Evolutionary conservation across 768 basidiomycete genomes (phyloP).

Genomic region (Naganishia onofrii): DNA sequence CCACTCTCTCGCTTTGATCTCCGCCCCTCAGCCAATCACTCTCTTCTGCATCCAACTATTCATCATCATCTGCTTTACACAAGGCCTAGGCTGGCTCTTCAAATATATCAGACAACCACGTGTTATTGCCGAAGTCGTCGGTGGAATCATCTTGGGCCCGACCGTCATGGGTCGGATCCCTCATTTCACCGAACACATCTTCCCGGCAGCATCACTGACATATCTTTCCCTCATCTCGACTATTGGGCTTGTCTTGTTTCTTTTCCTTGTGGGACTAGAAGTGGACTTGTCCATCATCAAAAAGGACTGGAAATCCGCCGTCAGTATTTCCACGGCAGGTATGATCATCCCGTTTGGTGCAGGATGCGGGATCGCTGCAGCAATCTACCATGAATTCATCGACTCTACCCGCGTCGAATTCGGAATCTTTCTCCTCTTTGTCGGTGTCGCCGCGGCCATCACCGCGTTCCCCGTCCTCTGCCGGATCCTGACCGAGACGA

Average conservation of each 20-base stretch:
- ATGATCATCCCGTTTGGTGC: constrained; percentile 75
- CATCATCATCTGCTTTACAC: constrained; percentile 76
- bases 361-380: constrained; percentile 71
- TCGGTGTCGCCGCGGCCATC: constrained; percentile 72
- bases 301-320: constrained; percentile 63
- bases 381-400: constrained; percentile 68
- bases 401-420: constrained; percentile 61
- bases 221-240: constrained; percentile 70
- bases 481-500: constrained; percentile 72
- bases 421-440: constrained; percentile 80
- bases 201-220: constrained; percentile 66
- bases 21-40: constrained; percentile 42
- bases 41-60: constrained; percentile 57
- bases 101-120: constrained; percentile 75
- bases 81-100: constrained; percentile 66
- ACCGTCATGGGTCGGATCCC: constrained; percentile 79
- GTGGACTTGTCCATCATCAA: constrained; percentile 70
- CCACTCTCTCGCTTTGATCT: no score
- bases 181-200: constrained; percentile 74
- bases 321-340: constrained; percentile 65
- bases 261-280: constrained; percentile 82
- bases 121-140: constrained; percentile 91
- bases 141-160: constrained; percentile 76
- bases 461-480: constrained; percentile 62
- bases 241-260: constrained; percentile 59